Base-by-base conservation (phyloP, 2,329 filamentous ascomycete genomes). In the Ophiocordyceps sinensis region DNA sequence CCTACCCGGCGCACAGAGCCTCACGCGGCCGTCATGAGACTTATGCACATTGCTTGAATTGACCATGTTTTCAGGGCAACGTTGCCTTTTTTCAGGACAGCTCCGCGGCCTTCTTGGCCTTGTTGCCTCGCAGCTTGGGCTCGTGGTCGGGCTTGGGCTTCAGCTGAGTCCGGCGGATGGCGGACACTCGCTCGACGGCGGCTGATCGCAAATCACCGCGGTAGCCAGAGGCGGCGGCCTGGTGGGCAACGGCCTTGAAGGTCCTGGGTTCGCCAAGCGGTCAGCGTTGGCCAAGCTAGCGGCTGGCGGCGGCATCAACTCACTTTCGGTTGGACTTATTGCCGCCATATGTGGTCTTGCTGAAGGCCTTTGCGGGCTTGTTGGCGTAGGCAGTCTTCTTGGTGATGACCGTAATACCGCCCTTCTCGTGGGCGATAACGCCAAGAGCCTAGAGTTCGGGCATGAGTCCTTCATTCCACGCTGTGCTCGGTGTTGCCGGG, bases 171-270 rank as follows among this genome's bases (percentile, higher is more conserved):
- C 73, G 72, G 65, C 81, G 83, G 71, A 94, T 76, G 58, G 87
- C 86, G 58, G 81, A 87, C 61, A 83, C 86, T 60, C 91, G 85
- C 66, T 86, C 72, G 58, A 96, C 80, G 56, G 89, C 88, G 57
- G 73, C 72, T 58, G 75, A 68, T 54, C 82, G 82, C 66, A 88
- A 74, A 63, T 89, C 84, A 57, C 74, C 58, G 56, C 84, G 85
- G 82, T 96, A 98, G 61, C 80, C 77, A 62, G 75, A 75, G 78
- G 86, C 87, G 65, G 86, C 82, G 56, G 80, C 78, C 63, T 73
- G 71, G 72, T 77, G 82, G 69, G 87, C 87, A 63, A 96, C 78
- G 57, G 75, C 75, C 72, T 83, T 85, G 80, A 88, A 96, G 70
- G 83, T 82, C 77, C 86, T 91, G 51, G 39, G 3, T 49, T 43